Conservation (phyloP, 306 rosid genomes). For the Amphicarpaea edgeworthii region DNA sequence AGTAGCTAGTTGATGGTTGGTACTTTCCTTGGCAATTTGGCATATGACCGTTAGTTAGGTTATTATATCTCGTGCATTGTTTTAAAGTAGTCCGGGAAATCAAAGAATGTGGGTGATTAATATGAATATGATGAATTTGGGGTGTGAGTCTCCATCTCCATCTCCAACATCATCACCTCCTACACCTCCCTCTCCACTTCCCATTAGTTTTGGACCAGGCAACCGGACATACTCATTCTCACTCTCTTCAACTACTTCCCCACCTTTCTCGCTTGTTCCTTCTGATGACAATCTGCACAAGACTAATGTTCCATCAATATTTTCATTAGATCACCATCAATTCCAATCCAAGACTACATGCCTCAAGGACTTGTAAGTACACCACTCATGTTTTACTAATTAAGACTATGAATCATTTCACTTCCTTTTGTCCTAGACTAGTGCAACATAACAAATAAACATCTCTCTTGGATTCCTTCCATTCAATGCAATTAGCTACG, state of each 20-base stretch:
- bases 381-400: too few species aligned
- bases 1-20: slow-evolving; percentile 26
- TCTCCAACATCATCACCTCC: slow-evolving; percentile 84
- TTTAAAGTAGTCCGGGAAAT: not conserved
- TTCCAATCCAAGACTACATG: slow-evolving; percentile 59
- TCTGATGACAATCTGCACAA: slow-evolving; percentile 57
- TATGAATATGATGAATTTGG: slow-evolving; percentile 40
- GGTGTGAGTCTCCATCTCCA: slow-evolving; percentile 53
- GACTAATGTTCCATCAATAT: slow-evolving; percentile 44
- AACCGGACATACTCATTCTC: slow-evolving; percentile 65
- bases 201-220: slow-evolving; percentile 77
- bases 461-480: too few species aligned
- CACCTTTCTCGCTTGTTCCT: slow-evolving; percentile 64
- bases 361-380: slow-evolving; percentile 76
- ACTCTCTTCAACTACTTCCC: slow-evolving; percentile 65
- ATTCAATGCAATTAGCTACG: too few species aligned
- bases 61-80: not conserved
- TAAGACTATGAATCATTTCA: too few species aligned
- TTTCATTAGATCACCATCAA: slow-evolving; percentile 63
- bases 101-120: slow-evolving; percentile 27
- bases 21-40: slow-evolving; percentile 13
- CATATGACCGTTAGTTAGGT: slow-evolving; percentile 57
- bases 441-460: too few species aligned
- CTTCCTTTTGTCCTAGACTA: too few species aligned
- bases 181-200: slow-evolving; percentile 88